A percentile compares a stretch with the other conserved stretches of the same genome.
These are phyloP conservation scores for Fusarium sp. DNA, from an alignment of 2,329 filamentous ascomycete genomes.

Conservation along the genomic window DNA sequence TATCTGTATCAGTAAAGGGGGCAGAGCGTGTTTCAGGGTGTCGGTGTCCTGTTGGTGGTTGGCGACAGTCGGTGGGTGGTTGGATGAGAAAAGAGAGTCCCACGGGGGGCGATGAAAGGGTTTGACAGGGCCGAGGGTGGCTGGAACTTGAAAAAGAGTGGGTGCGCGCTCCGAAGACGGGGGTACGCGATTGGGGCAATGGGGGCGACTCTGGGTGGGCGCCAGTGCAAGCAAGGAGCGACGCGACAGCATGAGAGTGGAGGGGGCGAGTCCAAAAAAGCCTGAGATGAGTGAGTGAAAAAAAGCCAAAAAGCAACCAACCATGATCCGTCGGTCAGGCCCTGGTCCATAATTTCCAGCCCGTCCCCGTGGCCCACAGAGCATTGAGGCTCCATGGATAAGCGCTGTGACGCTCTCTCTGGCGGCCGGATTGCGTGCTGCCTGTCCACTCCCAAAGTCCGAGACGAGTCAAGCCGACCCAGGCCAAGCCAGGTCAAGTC, in stretches of 20 bases:
- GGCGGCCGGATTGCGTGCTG: conserved; percentile 42
- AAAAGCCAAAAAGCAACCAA: conserved; percentile 39
- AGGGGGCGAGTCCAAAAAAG: conserved; percentile 22
- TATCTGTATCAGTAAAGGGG: conserved; percentile 40
- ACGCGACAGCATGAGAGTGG: conserved; percentile 18
- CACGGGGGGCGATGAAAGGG: conserved; percentile 40
- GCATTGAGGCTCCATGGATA: conserved; percentile 31
- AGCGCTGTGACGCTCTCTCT: conserved; percentile 40
- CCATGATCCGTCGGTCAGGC: conserved; percentile 32
- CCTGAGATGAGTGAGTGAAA: conserved; percentile 30
- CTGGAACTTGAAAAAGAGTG: conserved; percentile 37
- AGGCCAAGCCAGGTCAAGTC: conserved; percentile 28
- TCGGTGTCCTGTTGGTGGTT: conserved; percentile 34
- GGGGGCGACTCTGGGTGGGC: conserved; percentile 26
- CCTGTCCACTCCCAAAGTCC: conserved; percentile 19
- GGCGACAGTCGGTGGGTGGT: conserved; percentile 36
- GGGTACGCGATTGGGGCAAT: conserved; percentile 34
- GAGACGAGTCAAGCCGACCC: conserved; percentile 38
- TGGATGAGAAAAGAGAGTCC: conserved; percentile 20
- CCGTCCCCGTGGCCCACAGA: conserved; percentile 37
- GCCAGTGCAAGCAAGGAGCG: conserved; percentile 11
- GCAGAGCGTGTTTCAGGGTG: conserved; percentile 44
- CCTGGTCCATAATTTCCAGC: conserved; percentile 42
- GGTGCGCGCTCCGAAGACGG: conserved; percentile 30
- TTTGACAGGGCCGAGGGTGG: conserved; percentile 40